Evolutionary conservation across 306 rosid genomes (phyloP), one percentile per base, ranked within the genome.

Genomic region (Trifolium repens): DNA sequence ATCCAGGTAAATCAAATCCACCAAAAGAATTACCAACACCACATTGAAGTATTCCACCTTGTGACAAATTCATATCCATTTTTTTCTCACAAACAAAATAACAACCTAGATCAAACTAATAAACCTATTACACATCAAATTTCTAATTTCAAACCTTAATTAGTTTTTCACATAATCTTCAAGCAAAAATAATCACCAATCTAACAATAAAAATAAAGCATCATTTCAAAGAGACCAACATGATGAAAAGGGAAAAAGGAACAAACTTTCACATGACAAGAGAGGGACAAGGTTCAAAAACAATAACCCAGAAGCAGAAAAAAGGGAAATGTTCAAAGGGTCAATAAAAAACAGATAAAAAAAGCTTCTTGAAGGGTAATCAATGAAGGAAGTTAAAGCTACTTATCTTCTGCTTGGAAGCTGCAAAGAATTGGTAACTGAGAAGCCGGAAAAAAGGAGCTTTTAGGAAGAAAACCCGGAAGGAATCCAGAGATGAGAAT

Each of bases 61-160:
- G 97, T 70, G 90, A 70, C 83, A 94, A 80, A 84, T 88, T 84
- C 39, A 94, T 94, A 79, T 94, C 96, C 98, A 94, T 91, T 71
- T 65, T 69, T 67, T 82, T 80, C 76, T 68, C 65, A 49, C 35
- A 52, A 75, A 81, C 47, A 40, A 53, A 73, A 79, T 64, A 69
- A 82, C 43, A 79, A 67, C 47, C 55, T 73, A 84, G 47, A 84
- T 86, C 96, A 84, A 75, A 68, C 85, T 68, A 79, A 54, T 37
- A 46, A 76, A 67, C 57, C 60, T 62, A 82, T 62, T 35, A 57
- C 73, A 80, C 80, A 73, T 19, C 52, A 80, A 79, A 37, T 59
- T 78, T 75, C 19, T 10, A 58, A 81, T 26, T 63, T 54, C 53
- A 43, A 19, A 67, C 26, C 39, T 46, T 57, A 62, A 42, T 63